These are phyloP conservation scores for Daedaleopsis nitida DNA, from an alignment of 768 basidiomycete species.

Conservation along the genomic window DNA sequence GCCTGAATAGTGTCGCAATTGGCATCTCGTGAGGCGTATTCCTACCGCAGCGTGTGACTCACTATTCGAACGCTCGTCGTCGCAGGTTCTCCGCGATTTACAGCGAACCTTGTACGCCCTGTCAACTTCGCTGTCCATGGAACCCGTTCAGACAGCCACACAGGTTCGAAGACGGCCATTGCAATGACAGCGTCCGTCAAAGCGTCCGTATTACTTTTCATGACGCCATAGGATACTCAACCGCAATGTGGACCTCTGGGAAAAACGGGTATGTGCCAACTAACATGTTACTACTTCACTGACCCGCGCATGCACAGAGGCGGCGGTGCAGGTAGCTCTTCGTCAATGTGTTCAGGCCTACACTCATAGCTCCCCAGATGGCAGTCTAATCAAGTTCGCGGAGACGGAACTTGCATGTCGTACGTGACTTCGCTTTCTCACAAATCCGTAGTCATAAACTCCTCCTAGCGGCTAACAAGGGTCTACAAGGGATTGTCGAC, in stretches of 20 bases:
- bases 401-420: conserved; percentile 18
- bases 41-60: not conserved
- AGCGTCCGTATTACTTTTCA: conserved; percentile 24
- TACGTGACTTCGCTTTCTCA: conserved; percentile 1
- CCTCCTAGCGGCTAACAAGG: conserved; percentile 15
- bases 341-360: not conserved
- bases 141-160: not conserved
- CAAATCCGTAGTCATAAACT: not conserved
- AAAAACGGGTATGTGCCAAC: conserved; percentile 12
- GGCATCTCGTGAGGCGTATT: not conserved
- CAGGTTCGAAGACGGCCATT: conserved; percentile 36
- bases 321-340: conserved; percentile 21
- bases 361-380: conserved; percentile 9
- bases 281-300: not conserved
- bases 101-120: conserved; percentile 18
- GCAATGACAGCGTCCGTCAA: conserved; percentile 27
- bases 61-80: conserved; percentile 1
- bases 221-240: conserved; percentile 28
- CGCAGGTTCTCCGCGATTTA: conserved; percentile 41
- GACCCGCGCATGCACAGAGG: conserved; percentile 4
- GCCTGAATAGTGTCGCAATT: not conserved
- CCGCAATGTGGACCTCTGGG: conserved; percentile 1
- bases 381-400: conserved; percentile 19
- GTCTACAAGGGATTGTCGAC: conserved; percentile 15
- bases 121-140: not conserved